phyloP scores from a whole-genome alignment of 2,329 filamentous ascomycete species.

The Didymella glomerata region DNA sequence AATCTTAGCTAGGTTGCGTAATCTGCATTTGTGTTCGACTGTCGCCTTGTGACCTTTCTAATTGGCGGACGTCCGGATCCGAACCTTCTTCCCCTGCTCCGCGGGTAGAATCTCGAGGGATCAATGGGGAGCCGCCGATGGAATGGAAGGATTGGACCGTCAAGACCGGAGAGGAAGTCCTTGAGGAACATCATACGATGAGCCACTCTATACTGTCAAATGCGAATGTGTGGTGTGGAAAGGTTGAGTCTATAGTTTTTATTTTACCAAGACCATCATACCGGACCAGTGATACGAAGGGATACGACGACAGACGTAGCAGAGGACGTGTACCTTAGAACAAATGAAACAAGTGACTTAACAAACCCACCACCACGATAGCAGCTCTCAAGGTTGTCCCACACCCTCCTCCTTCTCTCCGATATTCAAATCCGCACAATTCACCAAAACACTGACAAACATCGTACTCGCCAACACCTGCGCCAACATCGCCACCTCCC shows the following conservation, averaged over 20 bases:
- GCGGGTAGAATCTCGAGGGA: background rate
- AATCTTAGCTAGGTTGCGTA: background rate
- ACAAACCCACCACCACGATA: too few relatives aligned
- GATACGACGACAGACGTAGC: background rate
- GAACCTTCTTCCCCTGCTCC: background rate
- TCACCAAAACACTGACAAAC: constrained; percentile 16
- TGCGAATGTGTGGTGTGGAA: background rate
- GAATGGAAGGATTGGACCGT: background rate
- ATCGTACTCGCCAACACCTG: constrained; percentile 14
- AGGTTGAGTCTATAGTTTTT: background rate
- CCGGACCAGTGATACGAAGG: background rate
- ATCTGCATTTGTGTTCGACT: background rate
- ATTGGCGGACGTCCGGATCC: background rate
- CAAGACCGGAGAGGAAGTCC: background rate
- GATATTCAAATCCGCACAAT: constrained; percentile 8
- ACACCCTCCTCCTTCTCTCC: background rate
- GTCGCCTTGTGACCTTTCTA: background rate
- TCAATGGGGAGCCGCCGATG: background rate
- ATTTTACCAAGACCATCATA: background rate
- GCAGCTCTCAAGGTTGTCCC: background rate
- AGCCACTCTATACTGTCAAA: background rate
- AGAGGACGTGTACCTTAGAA: background rate
- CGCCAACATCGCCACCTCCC: constrained; percentile 10
- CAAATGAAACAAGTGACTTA: too few relatives aligned
- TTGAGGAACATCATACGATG: background rate